Evolutionary conservation across 768 basidiomycete species (phyloP).

Genomic region (Termitomyces sp.): DNA sequence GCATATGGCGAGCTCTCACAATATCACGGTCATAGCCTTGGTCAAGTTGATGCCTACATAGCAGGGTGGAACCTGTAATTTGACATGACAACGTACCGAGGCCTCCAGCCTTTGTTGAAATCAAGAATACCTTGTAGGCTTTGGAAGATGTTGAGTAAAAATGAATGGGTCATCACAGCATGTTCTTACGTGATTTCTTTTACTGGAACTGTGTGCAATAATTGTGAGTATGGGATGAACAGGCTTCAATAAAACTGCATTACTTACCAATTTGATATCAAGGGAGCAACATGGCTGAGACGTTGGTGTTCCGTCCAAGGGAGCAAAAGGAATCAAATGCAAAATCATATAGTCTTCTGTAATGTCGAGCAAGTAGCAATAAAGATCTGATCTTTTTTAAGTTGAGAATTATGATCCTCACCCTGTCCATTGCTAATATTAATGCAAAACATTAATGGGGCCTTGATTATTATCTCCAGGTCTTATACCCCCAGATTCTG

Average conservation of each 20-base stretch:
- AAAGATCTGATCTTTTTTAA: not conserved
- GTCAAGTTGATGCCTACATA: conserved; percentile 71
- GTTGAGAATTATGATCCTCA: conserved; percentile 10
- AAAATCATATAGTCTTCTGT: conserved; percentile 63
- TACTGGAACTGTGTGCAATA: conserved; percentile 44
- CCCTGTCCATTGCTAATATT: conserved; percentile 63
- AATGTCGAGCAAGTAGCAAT: conserved; percentile 41
- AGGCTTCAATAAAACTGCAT: conserved; percentile 9
- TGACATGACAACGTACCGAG: conserved; percentile 37
- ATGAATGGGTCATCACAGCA: not conserved
- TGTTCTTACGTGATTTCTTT: conserved; percentile 43
- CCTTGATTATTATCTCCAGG: too few species aligned
- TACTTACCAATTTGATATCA: conserved; percentile 47
- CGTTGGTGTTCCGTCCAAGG: conserved; percentile 54
- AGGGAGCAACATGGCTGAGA: conserved; percentile 46
- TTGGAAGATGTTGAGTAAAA: conserved; percentile 1
- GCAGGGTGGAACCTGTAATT: conserved; percentile 7
- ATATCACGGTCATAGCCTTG: conserved; percentile 74
- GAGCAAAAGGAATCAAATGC: conserved; percentile 53
- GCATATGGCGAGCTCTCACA: too few species aligned
- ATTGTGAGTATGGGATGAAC: not conserved
- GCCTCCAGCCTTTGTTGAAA: conserved; percentile 70
- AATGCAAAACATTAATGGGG: conserved; percentile 1
- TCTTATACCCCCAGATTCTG: too few species aligned
- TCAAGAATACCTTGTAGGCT: conserved; percentile 64